Conservation (phyloP, 257 asterid species). For the Asclepias syriaca region DNA sequence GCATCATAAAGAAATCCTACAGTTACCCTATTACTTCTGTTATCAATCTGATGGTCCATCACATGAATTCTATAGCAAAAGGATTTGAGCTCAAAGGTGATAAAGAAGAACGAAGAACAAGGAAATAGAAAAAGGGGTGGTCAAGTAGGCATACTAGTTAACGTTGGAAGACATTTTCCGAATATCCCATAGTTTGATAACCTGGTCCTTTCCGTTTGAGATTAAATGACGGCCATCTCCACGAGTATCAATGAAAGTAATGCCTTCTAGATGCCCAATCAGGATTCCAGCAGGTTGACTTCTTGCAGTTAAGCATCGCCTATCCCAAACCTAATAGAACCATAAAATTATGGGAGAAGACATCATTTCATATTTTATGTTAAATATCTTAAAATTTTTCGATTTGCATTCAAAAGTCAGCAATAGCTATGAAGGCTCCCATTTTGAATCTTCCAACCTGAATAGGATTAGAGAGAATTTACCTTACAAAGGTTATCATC, state of each 20-base stretch:
- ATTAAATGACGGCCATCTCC: constrained; percentile 95
- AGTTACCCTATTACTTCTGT: neutral
- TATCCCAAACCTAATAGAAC: constrained; percentile 79
- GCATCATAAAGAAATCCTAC: constrained; percentile 20
- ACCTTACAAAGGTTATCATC: constrained; percentile 94
- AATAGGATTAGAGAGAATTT: constrained; percentile 17
- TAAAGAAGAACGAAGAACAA: neutral
- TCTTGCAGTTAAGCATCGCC: constrained; percentile 65
- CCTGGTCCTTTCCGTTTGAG: constrained; percentile 94
- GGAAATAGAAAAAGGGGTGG: constrained; percentile 7
- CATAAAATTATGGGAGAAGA: neutral
- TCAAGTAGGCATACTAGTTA: constrained; percentile 51
- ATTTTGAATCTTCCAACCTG: neutral
- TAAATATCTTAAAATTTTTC: neutral
- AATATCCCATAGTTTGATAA: constrained; percentile 91
- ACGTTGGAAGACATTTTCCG: constrained; percentile 88
- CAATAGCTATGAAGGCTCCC: neutral
- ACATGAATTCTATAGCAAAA: neutral
- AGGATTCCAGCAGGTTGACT: constrained; percentile 75
- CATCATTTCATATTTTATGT: neutral
- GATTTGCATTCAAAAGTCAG: neutral
- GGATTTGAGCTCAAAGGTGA: neutral
- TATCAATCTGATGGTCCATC: neutral
- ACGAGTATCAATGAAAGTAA: constrained; percentile 80
- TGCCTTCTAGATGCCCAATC: constrained; percentile 90